Evolutionary conservation across 768 basidiomycete genomes (phyloP), one percentile per base, ranked within the genome.

Genomic region (Tylopilus vinaceipallidus): DNA sequence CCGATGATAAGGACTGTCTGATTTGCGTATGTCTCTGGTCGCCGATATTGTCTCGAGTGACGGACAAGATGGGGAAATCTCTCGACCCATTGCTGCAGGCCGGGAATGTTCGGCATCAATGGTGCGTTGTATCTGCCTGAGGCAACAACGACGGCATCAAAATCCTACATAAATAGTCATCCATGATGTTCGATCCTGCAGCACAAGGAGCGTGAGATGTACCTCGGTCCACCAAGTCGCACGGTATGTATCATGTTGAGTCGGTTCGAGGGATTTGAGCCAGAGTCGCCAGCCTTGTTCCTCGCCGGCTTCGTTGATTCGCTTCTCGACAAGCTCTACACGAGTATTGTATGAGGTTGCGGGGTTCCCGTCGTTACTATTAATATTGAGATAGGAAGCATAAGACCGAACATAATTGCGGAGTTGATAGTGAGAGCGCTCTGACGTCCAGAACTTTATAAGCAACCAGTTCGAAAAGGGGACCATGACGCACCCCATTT

Each of bases 291-390:
- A 56, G 8, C 55, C 55, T 13, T 42, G 54, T 16, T 52, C 50
- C 26, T 52, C 34, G 8, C 34, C 48, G 3, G 26, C 30, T 26
- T 50, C 5, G 47, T 69, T 58, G n/a, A 59, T 43, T 0, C 65
- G 56, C 49, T 79, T 79, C 49, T 76, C 69, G 26, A 74, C 62
- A 12, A 59, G 61, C 47, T 80, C 77, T 7, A 80, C 76, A 10
- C 77, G 73, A 0, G 78, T 79, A 58, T 75, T 75, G 60, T 74
- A 78, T 3, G 70, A 68, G 2, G 70, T 50, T 20, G 69, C 58
- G 0, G 67, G 63, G 45, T 70, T 75, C 8, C 62, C 59, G 43
- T 77, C 77, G 45, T 78, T 56, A 32, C 54, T 56, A 11, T 56
- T 56, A 16, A 56, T 30, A 23, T 42, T 42, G 7, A 56, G 48